Percentiles rank a stretch among this genome's conserved stretches.
Conservation (phyloP, 2,329 filamentous ascomycete genomes). For the Lasiodiplodia sp. region DNA sequence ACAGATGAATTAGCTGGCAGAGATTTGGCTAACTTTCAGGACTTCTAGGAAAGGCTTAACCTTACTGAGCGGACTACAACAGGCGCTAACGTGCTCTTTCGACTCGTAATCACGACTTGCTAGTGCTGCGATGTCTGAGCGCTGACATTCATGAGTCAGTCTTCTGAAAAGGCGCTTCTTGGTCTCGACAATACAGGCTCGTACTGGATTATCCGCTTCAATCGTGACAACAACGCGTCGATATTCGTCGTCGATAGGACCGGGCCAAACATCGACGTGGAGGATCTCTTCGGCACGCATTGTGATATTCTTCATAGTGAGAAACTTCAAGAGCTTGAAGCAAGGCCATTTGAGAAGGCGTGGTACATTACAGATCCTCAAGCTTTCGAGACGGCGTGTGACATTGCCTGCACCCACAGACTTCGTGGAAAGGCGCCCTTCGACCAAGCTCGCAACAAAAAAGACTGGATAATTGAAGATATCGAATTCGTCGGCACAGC, state of each 20-base stretch:
- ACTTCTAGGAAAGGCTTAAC: neutral
- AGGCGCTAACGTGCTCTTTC: neutral
- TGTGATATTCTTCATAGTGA: conserved; percentile 10
- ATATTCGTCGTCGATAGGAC: neutral
- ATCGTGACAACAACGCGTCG: neutral
- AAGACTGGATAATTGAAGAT: conserved; percentile 2
- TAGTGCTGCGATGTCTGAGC: neutral
- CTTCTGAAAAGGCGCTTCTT: conserved; percentile 9
- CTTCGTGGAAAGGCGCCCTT: neutral
- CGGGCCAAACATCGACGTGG: neutral
- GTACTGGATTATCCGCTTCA: conserved; percentile 7
- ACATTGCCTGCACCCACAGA: neutral
- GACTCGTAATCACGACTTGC: neutral
- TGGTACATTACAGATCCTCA: conserved; percentile 8
- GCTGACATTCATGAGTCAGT: conserved; percentile 7
- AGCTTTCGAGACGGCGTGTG: conserved; percentile 3
- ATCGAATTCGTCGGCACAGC: neutral
- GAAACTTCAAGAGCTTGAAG: conserved; percentile 10
- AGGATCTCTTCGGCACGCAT: neutral
- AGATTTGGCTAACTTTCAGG: neutral
- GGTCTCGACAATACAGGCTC: conserved; percentile 13
- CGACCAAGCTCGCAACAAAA: neutral
- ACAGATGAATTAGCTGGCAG: neutral
- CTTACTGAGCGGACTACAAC: neutral
- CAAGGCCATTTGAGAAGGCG: neutral